phyloP scores from a whole-genome alignment of 2,329 filamentous ascomycete species.

The Aspergillus ochraceus region DNA sequence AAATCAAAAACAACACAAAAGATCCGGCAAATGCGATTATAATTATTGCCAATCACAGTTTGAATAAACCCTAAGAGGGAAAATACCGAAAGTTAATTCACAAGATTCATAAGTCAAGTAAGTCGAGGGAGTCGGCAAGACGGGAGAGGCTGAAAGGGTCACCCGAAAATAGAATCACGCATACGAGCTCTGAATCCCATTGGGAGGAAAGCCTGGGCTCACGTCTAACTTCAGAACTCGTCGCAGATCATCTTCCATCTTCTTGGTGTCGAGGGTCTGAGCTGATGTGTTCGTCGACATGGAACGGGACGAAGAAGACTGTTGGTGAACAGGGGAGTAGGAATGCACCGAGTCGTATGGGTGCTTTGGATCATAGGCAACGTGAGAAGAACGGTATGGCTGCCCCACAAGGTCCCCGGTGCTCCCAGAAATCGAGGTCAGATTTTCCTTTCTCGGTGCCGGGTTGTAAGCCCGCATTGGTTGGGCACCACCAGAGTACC shows the following conservation, averaged over 20 bases:
- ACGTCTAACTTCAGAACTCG: constrained; percentile 48
- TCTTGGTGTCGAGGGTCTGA: constrained; percentile 40
- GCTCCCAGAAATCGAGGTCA: constrained; percentile 21
- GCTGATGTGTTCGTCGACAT: constrained; percentile 24
- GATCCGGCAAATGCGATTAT: not conserved
- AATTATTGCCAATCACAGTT: not conserved
- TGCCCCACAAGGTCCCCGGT: constrained; percentile 9
- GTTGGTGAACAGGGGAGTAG: constrained; percentile 24
- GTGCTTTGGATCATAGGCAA: constrained; percentile 21
- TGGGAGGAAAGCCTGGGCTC: constrained; percentile 27
- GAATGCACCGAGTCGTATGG: constrained; percentile 11
- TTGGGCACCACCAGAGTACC: constrained; percentile 23
- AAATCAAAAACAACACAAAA: constrained; percentile 1
- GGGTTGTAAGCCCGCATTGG: constrained; percentile 31
- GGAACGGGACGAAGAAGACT: constrained; percentile 22
- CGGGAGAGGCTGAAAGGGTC: not conserved
- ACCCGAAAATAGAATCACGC: constrained; percentile 21
- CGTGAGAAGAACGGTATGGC: constrained; percentile 23
- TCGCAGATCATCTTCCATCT: constrained; percentile 51
- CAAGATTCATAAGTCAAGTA: not conserved
- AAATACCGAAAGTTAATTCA: not conserved
- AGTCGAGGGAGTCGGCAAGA: not conserved
- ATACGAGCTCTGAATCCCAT: constrained; percentile 35
- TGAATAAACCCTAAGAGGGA: not conserved
- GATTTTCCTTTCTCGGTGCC: constrained; percentile 32